A percentile compares a stretch with the other conserved stretches of the same genome.
Evolutionary conservation across 164 flowering plant genomes (phyloP).

Genomic region (Kingdonia uniflora): DNA sequence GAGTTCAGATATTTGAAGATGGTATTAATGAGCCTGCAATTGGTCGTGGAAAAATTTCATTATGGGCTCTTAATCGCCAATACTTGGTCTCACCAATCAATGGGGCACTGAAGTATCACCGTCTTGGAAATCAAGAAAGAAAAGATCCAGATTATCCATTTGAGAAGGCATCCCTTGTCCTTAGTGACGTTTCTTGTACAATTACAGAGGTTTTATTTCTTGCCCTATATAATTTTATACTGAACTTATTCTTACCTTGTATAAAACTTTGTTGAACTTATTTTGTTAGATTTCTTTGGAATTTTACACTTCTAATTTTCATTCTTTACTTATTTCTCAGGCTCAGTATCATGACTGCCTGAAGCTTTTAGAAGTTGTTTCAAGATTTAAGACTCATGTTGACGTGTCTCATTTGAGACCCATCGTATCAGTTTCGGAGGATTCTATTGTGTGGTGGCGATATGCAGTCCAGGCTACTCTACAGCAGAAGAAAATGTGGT

Average conservation of each 20-base stretch:
- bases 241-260: no score
- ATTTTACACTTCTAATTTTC: no score
- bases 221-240: conserved; percentile 1
- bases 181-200: conserved; percentile 75
- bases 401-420: conserved; percentile 93
- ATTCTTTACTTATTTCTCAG: conserved; percentile 26
- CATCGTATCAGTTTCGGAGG: conserved; percentile 40
- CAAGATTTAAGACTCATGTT: conserved; percentile 66
- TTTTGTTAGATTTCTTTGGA: no score
- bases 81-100: conserved; percentile 90
- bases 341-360: conserved; percentile 93
- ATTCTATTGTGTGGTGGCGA: conserved; percentile 74
- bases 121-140: conserved; percentile 93
- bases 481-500: conserved; percentile 90
- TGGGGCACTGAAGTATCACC: conserved; percentile 84
- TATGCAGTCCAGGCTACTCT: conserved; percentile 78
- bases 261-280: no score
- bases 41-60: conserved; percentile 19
- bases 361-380: conserved; percentile 76
- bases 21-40: conserved; percentile 67
- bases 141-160: conserved; percentile 71
- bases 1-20: conserved; percentile 77
- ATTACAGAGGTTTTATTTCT: conserved; percentile 61
- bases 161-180: conserved; percentile 79
- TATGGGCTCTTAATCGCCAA: conserved; percentile 64